Conservation (phyloP, 345 rosid genomes). For the Brassica carinata region DNA sequence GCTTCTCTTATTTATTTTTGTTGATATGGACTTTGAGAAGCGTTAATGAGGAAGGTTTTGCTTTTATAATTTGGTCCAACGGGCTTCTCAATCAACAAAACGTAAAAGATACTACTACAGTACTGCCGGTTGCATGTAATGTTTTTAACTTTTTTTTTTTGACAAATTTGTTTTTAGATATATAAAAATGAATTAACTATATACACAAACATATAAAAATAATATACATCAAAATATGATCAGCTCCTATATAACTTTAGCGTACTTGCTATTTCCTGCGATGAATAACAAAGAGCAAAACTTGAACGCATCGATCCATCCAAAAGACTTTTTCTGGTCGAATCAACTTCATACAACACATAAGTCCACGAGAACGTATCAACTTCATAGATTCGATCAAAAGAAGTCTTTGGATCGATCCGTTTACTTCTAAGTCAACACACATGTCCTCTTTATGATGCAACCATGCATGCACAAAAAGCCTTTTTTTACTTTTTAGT, state of each 20-base stretch:
- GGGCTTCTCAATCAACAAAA: conserved; percentile 4
- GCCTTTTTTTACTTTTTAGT: background rate
- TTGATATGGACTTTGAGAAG: background rate
- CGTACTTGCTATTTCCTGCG: background rate
- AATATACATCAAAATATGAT: background rate
- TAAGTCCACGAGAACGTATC: background rate
- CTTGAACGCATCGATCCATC: background rate
- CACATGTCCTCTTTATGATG: conserved; percentile 22
- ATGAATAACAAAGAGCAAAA: background rate
- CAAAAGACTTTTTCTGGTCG: background rate
- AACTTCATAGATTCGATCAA: background rate
- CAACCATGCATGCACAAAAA: conserved; percentile 22
- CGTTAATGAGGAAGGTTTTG: background rate
- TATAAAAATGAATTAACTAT: too few species aligned
- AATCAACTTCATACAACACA: background rate
- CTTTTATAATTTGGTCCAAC: background rate
- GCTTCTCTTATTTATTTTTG: background rate
- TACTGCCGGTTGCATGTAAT: too few species aligned
- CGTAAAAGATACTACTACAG: too few species aligned
- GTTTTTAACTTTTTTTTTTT: too few species aligned
- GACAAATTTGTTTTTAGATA: too few species aligned
- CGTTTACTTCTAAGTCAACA: conserved; percentile 34
- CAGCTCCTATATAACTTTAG: background rate
- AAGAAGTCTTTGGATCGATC: conserved; percentile 19
- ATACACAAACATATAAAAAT: too few species aligned